Percentiles rank a stretch among this genome's conserved stretches.
Evolutionary conservation across 2,329 filamentous ascomycete species (phyloP).

Genomic region (Juglanconis oblonga): DNA sequence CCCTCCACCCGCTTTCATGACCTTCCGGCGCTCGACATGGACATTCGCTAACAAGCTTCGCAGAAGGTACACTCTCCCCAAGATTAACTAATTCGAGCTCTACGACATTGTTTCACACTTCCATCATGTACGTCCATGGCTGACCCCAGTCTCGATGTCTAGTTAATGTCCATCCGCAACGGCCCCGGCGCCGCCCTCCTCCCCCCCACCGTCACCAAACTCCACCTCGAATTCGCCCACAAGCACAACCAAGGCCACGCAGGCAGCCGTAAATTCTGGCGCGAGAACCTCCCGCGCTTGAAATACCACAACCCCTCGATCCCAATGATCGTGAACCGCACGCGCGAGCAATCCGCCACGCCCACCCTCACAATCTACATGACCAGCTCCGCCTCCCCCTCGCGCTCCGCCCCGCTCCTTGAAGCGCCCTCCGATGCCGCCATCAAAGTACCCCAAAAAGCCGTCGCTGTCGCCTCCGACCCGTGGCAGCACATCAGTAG

Average conservation of each 20-base stretch:
- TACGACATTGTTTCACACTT: no score
- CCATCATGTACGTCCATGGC: no score
- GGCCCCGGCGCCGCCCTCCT: constrained; percentile 82
- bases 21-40: neutral
- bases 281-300: constrained; percentile 73
- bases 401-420: constrained; percentile 18
- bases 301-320: constrained; percentile 93
- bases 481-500: constrained; percentile 16
- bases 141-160: no score
- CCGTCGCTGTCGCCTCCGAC: constrained; percentile 15
- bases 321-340: constrained; percentile 77
- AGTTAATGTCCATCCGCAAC: constrained; percentile 73
- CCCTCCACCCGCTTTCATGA: neutral
- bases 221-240: constrained; percentile 70
- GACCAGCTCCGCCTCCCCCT: constrained; percentile 23
- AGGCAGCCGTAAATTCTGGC: constrained; percentile 84
- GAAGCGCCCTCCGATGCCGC: neutral
- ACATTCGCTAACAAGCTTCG: constrained; percentile 22
- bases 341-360: constrained; percentile 49
- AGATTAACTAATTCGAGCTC: neutral
- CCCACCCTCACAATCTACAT: constrained; percentile 67
- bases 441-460: neutral
- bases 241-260: constrained; percentile 65
- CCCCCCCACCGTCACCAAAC: constrained; percentile 69
- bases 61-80: constrained; percentile 41